Base-by-base conservation (phyloP, 805 yeast genomes). In the Teunomyces stri region DNA sequence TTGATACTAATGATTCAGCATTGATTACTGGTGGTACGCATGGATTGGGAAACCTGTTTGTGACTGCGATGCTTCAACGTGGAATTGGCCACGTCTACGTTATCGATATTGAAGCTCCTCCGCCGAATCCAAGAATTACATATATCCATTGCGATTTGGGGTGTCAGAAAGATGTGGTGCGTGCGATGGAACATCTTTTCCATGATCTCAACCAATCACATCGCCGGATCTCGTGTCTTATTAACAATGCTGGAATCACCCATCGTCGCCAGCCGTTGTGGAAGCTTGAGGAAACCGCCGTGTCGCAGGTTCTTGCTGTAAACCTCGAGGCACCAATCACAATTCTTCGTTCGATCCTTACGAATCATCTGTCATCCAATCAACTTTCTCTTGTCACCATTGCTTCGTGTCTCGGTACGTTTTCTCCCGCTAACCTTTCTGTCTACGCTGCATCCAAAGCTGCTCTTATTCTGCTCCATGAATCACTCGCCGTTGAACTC, bases 161-260 rank as follows among this genome's bases (percentile, higher is more conserved):
- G 3, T 35, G 59, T 16, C 51, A 55, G 31, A 36, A 47, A 3
- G 47, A 44, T n/a, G 44, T 59, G n/a, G 38, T 50, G 5, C n/a
- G 15, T 18, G 52, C 53, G 3, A 21, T 69, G 2, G 48, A 46
- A 13, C 39, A 31, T 4, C 48, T 59, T 10, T n/a, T 47, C 6
- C 22, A 22, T 3, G 34, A 29, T n/a, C 43, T 58, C 16, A 36
- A 47, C 13, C 20, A 15, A 10, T n/a, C 18, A 4, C 42, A 34
- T 7, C 27, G 15, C 5, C 45, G 37, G 34, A 31, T 75, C 1
- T 65, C 75, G 20, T 56, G 74, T 1, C 48, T 76, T 30, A 58
- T 80, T 6, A 70, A 74, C 47, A 79, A 79, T 53, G 84, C 82
- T 2, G 85, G 82, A 3, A 52, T 72, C 1, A 63, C 82, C 34